phyloP scores from a whole-genome alignment of 164 flowering plant genomes.

The Umbilicus rupestris region DNA sequence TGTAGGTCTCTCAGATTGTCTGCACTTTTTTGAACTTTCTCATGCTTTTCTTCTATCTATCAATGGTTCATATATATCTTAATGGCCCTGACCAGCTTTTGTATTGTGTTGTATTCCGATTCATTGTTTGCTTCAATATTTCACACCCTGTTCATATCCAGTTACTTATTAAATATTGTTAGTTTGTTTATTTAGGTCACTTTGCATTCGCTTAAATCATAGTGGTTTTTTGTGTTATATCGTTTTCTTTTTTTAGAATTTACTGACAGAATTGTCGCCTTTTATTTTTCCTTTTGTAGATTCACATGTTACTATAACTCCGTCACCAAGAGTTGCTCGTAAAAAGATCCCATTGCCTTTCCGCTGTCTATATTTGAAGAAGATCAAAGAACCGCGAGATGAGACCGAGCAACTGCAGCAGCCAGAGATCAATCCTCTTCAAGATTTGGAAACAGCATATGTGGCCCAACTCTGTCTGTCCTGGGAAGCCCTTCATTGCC shows the following conservation, averaged over 20 bases:
- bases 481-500: conserved; percentile 95
- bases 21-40: too few species aligned
- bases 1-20: too few species aligned
- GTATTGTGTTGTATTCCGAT: too few species aligned
- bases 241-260: background rate
- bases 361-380: conserved; percentile 66
- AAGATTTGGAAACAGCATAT: conserved; percentile 74
- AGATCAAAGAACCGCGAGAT: conserved; percentile 49
- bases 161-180: too few species aligned
- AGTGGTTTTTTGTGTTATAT: background rate
- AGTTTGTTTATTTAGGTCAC: too few species aligned
- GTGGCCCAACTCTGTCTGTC: conserved; percentile 84
- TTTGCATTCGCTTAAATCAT: too few species aligned
- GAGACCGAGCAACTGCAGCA: conserved; percentile 54
- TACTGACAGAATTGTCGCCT: background rate
- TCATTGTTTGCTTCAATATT: too few species aligned
- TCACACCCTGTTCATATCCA: too few species aligned
- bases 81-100: too few species aligned
- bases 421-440: conserved; percentile 35
- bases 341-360: conserved; percentile 69
- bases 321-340: conserved; percentile 63
- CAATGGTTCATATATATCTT: too few species aligned
- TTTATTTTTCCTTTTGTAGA: conserved; percentile 23
- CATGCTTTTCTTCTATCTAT: too few species aligned
- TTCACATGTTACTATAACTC: conserved; percentile 26